phyloP scores from a whole-genome alignment of 2,329 filamentous ascomycete species.

The Plenodomus tracheiphilus region DNA sequence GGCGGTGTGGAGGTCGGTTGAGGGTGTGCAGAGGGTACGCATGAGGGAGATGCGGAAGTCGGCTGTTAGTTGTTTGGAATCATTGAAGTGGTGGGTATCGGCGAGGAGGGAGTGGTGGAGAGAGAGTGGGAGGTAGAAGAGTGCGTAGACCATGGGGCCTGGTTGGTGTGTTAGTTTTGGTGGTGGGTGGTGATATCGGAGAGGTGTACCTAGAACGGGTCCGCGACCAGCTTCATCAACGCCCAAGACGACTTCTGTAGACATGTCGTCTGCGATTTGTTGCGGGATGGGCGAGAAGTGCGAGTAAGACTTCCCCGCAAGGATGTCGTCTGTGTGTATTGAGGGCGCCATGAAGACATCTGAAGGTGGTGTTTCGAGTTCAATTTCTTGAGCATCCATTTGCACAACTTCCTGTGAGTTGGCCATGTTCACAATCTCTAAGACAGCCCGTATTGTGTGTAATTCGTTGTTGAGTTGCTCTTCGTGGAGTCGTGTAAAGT shows the following conservation, averaged over 20 bases:
- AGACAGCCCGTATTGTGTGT: background rate
- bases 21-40: conserved; percentile 69
- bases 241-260: conserved; percentile 73
- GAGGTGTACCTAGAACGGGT: conserved; percentile 74
- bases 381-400: conserved; percentile 42
- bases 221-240: conserved; percentile 94
- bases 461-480: background rate
- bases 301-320: conserved; percentile 52
- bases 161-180: conserved; percentile 31
- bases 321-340: conserved; percentile 44
- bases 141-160: conserved; percentile 68
- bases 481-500: conserved; percentile 6
- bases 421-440: conserved; percentile 20
- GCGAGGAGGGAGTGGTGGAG: conserved; percentile 73
- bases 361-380: conserved; percentile 39
- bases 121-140: conserved; percentile 72
- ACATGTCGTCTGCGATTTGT: conserved; percentile 46
- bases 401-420: conserved; percentile 32
- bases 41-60: conserved; percentile 75
- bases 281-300: conserved; percentile 52
- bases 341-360: conserved; percentile 54
- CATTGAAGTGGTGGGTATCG: conserved; percentile 82
- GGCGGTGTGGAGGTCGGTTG: conserved; percentile 59
- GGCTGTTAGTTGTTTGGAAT: conserved; percentile 88
- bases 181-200: background rate